Evolutionary conservation across 2,329 filamentous ascomycete genomes (phyloP).

Genomic region (Biscogniauxia sp.): DNA sequence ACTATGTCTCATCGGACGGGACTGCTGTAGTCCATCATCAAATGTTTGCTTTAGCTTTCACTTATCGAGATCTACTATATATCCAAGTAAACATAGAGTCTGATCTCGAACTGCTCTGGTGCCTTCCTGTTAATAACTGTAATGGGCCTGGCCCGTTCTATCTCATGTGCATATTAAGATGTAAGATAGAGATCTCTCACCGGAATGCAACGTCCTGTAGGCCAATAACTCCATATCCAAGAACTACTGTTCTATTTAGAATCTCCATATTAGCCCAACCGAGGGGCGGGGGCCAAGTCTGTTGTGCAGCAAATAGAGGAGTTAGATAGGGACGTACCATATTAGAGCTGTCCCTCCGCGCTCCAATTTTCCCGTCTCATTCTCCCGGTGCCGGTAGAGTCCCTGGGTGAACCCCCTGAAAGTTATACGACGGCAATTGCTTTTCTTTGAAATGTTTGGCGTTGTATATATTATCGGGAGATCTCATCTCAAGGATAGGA

Average conservation of each 20-base stretch:
- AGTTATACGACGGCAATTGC: slow-evolving; percentile 11
- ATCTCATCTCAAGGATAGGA: background rate
- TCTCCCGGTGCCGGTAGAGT: slow-evolving; percentile 15
- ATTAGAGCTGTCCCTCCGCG: slow-evolving; percentile 2
- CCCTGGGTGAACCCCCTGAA: slow-evolving; percentile 6
- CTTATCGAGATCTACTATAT: background rate
- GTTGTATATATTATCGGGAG: background rate
- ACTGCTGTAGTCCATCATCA: background rate
- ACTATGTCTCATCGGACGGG: too few species aligned
- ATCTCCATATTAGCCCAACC: background rate
- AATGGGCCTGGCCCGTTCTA: background rate
- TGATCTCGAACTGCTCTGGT: background rate
- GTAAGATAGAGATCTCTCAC: background rate
- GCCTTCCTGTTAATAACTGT: background rate
- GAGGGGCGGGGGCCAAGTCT: background rate
- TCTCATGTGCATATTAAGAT: background rate
- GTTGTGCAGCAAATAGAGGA: background rate
- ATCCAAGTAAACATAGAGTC: background rate
- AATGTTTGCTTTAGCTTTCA: background rate
- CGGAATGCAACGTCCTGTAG: background rate
- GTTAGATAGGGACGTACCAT: background rate
- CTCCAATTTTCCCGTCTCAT: slow-evolving; percentile 17
- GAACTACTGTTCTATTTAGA: background rate
- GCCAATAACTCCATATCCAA: background rate
- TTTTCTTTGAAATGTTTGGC: background rate